phyloP scores from a whole-genome alignment of 2,329 filamentous ascomycete species.

The Pestalotiopsis sp. region DNA sequence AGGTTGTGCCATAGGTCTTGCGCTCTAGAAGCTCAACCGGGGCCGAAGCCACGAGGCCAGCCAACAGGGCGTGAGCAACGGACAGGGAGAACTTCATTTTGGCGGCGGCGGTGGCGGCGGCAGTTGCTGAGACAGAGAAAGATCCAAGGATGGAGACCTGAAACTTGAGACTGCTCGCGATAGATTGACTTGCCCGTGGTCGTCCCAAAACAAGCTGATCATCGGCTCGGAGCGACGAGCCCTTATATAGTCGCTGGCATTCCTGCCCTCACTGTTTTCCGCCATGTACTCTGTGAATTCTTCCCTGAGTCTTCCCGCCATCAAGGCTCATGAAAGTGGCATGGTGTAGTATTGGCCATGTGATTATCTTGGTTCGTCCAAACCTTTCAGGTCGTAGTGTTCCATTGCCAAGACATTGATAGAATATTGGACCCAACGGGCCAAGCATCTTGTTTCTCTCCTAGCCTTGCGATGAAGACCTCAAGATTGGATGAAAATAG shows the following conservation, averaged over 20 bases:
- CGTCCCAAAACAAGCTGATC: neutral
- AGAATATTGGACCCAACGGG: neutral
- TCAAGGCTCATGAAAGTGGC: neutral
- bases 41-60: neutral
- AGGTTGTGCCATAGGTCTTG: constrained; percentile 14
- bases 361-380: neutral
- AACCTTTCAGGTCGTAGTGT: neutral
- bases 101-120: neutral
- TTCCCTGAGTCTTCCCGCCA: neutral
- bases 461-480: neutral
- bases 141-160: neutral
- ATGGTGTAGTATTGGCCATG: neutral
- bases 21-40: constrained; percentile 5
- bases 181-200: neutral
- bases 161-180: neutral
- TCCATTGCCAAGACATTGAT: neutral
- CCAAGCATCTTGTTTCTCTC: neutral
- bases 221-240: neutral
- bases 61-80: neutral
- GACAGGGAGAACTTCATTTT: constrained; percentile 12
- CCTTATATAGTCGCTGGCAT: neutral
- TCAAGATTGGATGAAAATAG: neutral
- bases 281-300: neutral
- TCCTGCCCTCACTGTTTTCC: neutral
- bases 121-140: neutral